Percentiles rank a stretch among this genome's conserved stretches.
Conservation (phyloP, 495 filamentous ascomycete genomes). For the Aspergillus biplanus region DNA sequence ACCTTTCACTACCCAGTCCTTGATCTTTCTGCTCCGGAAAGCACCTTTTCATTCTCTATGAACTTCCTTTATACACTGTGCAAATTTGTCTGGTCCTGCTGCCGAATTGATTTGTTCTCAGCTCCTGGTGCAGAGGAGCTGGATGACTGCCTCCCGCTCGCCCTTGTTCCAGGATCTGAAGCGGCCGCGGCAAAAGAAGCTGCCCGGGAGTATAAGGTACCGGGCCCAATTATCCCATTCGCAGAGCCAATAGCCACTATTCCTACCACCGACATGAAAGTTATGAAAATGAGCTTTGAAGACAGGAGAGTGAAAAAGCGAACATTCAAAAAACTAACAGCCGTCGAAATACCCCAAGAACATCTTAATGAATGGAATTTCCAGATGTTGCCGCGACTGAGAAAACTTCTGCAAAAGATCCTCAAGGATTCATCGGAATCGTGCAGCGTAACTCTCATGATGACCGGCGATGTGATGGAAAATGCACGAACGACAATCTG, state of each 20-base stretch:
- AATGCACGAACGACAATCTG: constrained; percentile 72
- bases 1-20: constrained; percentile 54
- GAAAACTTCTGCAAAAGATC: constrained; percentile 67
- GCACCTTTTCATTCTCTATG: constrained; percentile 52
- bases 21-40: constrained; percentile 50
- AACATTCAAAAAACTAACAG: constrained; percentile 48
- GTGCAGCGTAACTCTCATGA: constrained; percentile 73
- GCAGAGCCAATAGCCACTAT: constrained; percentile 28
- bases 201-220: constrained; percentile 23
- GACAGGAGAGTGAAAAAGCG: constrained; percentile 44
- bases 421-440: constrained; percentile 64
- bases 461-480: constrained; percentile 68
- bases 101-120: constrained; percentile 49
- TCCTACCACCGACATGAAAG: constrained; percentile 31
- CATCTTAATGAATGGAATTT: constrained; percentile 72
- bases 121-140: constrained; percentile 48
- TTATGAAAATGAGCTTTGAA: constrained; percentile 29
- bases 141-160: constrained; percentile 50
- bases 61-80: constrained; percentile 53
- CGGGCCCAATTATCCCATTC: constrained; percentile 27
- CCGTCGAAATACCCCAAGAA: constrained; percentile 59
- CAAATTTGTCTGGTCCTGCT: constrained; percentile 50
- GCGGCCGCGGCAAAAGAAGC: constrained; percentile 33
- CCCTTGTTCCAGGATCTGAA: constrained; percentile 45
- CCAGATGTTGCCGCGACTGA: constrained; percentile 70